Percentiles rank a stretch among this genome's conserved stretches.
Evolutionary conservation across 208 protist species (phyloP).

Genomic region (Crithidia sp.): DNA sequence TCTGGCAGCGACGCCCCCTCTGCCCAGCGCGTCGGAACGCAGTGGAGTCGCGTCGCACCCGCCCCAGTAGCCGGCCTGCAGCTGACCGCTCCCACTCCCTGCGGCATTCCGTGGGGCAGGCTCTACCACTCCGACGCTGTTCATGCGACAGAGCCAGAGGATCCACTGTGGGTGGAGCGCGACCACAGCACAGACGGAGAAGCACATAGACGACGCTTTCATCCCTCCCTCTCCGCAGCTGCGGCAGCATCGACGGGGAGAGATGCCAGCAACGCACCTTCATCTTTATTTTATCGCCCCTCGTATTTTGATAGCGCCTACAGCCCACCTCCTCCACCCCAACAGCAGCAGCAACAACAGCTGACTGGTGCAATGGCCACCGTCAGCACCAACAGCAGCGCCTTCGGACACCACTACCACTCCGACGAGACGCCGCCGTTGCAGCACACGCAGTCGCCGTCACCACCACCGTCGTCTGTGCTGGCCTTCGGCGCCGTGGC

Average conservation of each 20-base stretch:
- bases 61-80: not conserved
- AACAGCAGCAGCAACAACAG: not conserved
- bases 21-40: not conserved
- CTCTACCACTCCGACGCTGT: conserved; percentile 15
- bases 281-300: conserved; percentile 1
- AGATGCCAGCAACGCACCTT: too few species aligned
- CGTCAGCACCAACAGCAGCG: not conserved
- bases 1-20: not conserved
- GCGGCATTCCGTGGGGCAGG: conserved; percentile 25
- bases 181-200: not conserved
- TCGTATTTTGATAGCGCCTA: not conserved
- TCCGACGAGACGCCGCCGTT: conserved; percentile 8
- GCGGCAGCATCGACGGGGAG: too few species aligned
- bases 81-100: conserved; percentile 4
- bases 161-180: not conserved
- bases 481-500: not conserved
- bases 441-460: not conserved
- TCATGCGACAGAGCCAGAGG: not conserved
- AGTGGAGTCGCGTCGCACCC: conserved; percentile 3
- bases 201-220: too few species aligned
- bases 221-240: too few species aligned
- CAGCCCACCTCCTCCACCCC: not conserved
- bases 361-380: conserved; percentile 6
- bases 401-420: conserved; percentile 15
- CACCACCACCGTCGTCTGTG: not conserved